phyloP scores from a whole-genome alignment of 768 basidiomycete genomes.

The Bullera alba region DNA sequence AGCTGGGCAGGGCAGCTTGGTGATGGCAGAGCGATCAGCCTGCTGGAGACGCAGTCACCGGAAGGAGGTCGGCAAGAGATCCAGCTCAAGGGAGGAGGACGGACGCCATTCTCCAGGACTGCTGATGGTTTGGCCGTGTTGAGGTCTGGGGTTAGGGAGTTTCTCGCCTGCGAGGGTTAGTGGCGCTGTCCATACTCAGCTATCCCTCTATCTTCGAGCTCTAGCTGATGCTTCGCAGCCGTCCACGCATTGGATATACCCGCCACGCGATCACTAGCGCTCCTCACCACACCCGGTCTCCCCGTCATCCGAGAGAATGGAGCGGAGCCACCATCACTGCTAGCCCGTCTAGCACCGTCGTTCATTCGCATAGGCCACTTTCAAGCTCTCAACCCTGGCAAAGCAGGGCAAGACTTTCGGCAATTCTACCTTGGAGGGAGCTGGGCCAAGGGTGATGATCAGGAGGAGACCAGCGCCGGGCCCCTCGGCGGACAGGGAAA shows the following conservation, averaged over 20 bases:
- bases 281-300: constrained; percentile 59
- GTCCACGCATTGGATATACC: constrained; percentile 78
- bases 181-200: constrained; percentile 45
- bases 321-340: constrained; percentile 63
- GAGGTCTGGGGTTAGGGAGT: constrained; percentile 91
- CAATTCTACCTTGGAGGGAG: constrained; percentile 60
- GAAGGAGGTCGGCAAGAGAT: constrained; percentile 62
- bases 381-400: constrained; percentile 65
- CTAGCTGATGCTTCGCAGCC: constrained; percentile 45
- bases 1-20: constrained; percentile 88
- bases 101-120: constrained; percentile 84
- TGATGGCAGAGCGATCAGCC: constrained; percentile 88
- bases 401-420: constrained; percentile 9
- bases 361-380: constrained; percentile 90
- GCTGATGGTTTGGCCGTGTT: constrained; percentile 94
- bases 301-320: constrained; percentile 64
- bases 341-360: constrained; percentile 75
- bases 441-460: constrained; percentile 48
- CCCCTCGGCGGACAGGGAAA: constrained; percentile 53
- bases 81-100: constrained; percentile 88
- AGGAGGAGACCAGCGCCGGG: constrained; percentile 13
- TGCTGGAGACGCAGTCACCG: constrained; percentile 72
- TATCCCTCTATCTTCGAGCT: constrained; percentile 20
- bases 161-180: constrained; percentile 80
- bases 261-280: constrained; percentile 73